phyloP scores from a whole-genome alignment of 1,284 basidiomycete species.

The Ceratobasidium sp. region DNA sequence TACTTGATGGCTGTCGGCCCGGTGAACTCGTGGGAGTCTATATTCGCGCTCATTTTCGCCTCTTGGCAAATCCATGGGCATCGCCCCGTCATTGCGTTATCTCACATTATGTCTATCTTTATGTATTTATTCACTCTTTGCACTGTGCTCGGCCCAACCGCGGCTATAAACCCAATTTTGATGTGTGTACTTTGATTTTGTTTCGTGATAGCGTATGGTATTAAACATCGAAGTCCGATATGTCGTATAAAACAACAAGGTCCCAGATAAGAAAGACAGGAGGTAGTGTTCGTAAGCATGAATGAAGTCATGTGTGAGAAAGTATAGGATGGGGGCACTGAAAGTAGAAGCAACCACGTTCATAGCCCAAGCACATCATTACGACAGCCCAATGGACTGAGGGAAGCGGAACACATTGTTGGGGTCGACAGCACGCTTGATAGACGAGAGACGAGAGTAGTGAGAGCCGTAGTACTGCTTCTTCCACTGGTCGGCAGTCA shows the following conservation, averaged over 20 bases:
- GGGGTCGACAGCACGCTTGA: conserved; percentile 41
- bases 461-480: conserved; percentile 43
- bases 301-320: not conserved
- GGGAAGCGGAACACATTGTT: conserved; percentile 44
- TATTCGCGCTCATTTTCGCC: not conserved
- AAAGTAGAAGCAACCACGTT: not conserved
- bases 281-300: not conserved
- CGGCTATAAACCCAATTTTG: no score
- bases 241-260: not conserved
- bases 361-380: not conserved
- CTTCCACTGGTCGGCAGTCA: conserved; percentile 42
- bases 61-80: not conserved
- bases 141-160: not conserved
- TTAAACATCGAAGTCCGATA: no score
- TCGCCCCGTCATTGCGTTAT: not conserved
- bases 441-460: conserved; percentile 30
- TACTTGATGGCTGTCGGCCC: not conserved
- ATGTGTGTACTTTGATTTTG: no score
- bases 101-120: not conserved
- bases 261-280: not conserved
- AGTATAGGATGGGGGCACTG: not conserved
- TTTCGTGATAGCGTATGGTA: no score
- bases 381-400: conserved; percentile 40
- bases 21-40: not conserved
- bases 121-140: not conserved